A percentile compares a stretch with the other conserved stretches of the same genome.
These are phyloP conservation scores for Leucoagaricus sp. DNA, from an alignment of 1,284 basidiomycete species.

Conservation along the genomic window DNA sequence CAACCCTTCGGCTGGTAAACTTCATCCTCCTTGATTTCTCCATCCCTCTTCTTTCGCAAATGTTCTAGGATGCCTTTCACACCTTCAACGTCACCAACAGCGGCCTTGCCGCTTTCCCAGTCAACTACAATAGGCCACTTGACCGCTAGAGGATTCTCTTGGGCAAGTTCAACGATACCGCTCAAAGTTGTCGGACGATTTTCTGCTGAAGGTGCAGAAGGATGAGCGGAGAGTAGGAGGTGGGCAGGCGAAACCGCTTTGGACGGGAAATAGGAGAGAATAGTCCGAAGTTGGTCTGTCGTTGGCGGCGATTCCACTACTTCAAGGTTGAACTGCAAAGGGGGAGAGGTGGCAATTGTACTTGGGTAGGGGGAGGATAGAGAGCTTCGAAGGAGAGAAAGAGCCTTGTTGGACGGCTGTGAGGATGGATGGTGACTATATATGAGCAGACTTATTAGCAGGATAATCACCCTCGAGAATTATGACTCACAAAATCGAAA, in stretches of 20 bases:
- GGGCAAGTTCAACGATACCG: slow-evolving; percentile 51
- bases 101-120: slow-evolving; percentile 68
- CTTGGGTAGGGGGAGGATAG: slow-evolving; percentile 63
- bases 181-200: slow-evolving; percentile 42
- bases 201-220: slow-evolving; percentile 30
- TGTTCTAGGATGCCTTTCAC: slow-evolving; percentile 64
- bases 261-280: slow-evolving; percentile 59
- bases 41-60: slow-evolving; percentile 63
- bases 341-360: slow-evolving; percentile 40
- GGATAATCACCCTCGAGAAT: neutral
- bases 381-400: slow-evolving; percentile 58
- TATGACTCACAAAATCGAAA: slow-evolving; percentile 66
- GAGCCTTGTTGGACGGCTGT: slow-evolving; percentile 60
- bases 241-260: slow-evolving; percentile 34
- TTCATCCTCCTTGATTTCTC: slow-evolving; percentile 48
- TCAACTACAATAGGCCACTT: slow-evolving; percentile 82
- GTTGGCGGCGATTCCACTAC: slow-evolving; percentile 71
- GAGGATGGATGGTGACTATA: slow-evolving; percentile 64
- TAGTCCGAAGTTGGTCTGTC: slow-evolving; percentile 64
- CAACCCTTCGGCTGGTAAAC: slow-evolving; percentile 51
- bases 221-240: slow-evolving; percentile 57
- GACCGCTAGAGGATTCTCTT: slow-evolving; percentile 55
- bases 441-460: neutral
- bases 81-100: slow-evolving; percentile 66
- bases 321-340: slow-evolving; percentile 70